Base-by-base conservation (phyloP, 345 rosid species). In the Gossypium ekmanianum region DNA sequence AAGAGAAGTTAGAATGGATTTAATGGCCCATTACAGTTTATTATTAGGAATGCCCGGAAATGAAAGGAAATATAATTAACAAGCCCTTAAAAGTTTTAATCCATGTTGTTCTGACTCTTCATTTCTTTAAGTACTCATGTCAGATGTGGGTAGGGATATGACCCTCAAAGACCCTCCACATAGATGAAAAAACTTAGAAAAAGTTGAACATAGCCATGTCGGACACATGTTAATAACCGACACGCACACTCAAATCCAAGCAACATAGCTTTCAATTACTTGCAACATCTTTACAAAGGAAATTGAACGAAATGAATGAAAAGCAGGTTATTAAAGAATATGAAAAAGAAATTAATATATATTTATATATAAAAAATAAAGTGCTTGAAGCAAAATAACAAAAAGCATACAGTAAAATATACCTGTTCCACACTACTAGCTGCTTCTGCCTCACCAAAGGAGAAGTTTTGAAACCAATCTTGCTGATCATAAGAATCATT, bases 391-490 rank as follows among this genome's bases (percentile, higher is more conserved):
- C 62, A 22, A 18, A 26, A 22, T 34, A 72, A 56, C 3, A 52
- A 55, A 43, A 72, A 72, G 41, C 75, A 18, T 72, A 41, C 50
- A 79, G 66, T 51, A 68, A 81, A 68, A 78, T 82, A 72, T 82
- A 94, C 97, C 93, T 92, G 97, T 78, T 94, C 97, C 79, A 89
- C 80, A 61, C 81, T 77, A 77, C 87, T 84, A 71, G 85, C 76
- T 76, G 71, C 78, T 47, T 79, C 75, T 76, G 74, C 79, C 57
- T 79, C 84, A 56, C 73, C 62, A 43, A 65, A 79, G 71, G 79
- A 68, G 73, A 77, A 61, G 22, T 80, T 82, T 71, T 73, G 79
- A 75, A 75, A 74, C 81, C 83, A 79, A 82, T 82, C 77, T 69
- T 76, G 78, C 39, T 61, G 81, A 52, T 72, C 63, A 71, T 56